Evolutionary conservation across 768 basidiomycete genomes (phyloP), one percentile per base, ranked within the genome.

Genomic region (Trametes cubensis): DNA sequence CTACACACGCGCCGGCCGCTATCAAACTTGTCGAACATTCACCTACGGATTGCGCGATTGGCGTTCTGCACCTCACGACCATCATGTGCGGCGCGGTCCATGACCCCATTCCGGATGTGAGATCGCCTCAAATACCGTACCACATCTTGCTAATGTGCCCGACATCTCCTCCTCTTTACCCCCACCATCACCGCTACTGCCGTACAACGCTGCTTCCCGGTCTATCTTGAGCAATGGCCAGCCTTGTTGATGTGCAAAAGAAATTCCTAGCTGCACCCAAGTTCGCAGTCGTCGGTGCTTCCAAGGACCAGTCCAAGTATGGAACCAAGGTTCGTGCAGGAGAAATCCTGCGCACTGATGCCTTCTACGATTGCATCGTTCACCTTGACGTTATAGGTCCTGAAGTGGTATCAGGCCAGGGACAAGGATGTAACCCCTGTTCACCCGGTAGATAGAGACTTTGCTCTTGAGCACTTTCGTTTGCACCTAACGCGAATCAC

Each of bases 271-370:
- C 82, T 8, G 82, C 85, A 14, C 78, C 87, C 6, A 71, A 77
- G 62, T 95, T 81, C 58, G 93, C 91, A 34, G 92, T 94, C 26
- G 84, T 92, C 15, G 92, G 93, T 23, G 91, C 91, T 4, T 93
- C 90, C 46, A 92, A 86, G 64, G 88, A 94, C 74, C 80, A 83
- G 68, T 78, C 77, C 59, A 94, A 94, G 77, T 91, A 79, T 71
- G 92, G 93, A 30, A 91, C 89, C 57, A 90, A 85, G 80, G 92
- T 80, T 44, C 38, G 73, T 49, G 23, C 23, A 18, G n/a, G 10
- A 23, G 23, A 11, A 18, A 28, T 28, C 14, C 7, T 26, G 15
- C 30, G 20, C 26, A 6, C 26, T 38, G 25, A 48, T 51, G 23
- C 4, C 25, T 1, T 15, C 21, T 10, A 49, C 23, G 30, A 38